Percentiles rank a stretch among this genome's conserved stretches.
phyloP scores from a whole-genome alignment of 148 eudicot species.

The Camellia japonica region DNA sequence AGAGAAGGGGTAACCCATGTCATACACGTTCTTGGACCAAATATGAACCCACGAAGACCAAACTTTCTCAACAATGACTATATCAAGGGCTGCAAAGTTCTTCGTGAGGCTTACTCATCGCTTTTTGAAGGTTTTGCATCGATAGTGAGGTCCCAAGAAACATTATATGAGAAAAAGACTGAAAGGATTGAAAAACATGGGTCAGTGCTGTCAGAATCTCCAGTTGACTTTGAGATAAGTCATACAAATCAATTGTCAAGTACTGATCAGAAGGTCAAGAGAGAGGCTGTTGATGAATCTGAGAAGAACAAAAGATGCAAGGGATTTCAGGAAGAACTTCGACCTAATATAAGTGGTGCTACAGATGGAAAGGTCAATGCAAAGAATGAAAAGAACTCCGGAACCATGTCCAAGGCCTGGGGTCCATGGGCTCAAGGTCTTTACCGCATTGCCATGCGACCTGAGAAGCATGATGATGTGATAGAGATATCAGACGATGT shows the following conservation, averaged over 20 bases:
- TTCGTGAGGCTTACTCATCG: conserved; percentile 79
- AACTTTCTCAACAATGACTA: conserved; percentile 71
- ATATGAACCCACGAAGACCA: conserved; percentile 90
- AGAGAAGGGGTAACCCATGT: conserved; percentile 89
- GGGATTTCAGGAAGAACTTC: conserved; percentile 33
- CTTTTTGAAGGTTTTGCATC: conserved; percentile 83
- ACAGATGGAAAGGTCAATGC: conserved; percentile 26
- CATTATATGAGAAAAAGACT: conserved; percentile 10
- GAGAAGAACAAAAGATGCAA: conserved; percentile 58
- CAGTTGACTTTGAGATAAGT: conserved; percentile 20
- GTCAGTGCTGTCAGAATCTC: conserved; percentile 18
- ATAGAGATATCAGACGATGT: conserved; percentile 53
- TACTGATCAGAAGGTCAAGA: conserved; percentile 48
- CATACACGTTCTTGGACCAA: conserved; percentile 98
- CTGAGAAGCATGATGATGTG: conserved; percentile 60
- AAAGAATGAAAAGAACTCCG: conserved; percentile 22
- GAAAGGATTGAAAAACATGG: conserved; percentile 9
- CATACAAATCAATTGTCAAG: conserved; percentile 15
- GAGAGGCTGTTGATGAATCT: conserved; percentile 35
- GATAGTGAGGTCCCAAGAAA: conserved; percentile 36
- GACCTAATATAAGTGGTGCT: conserved; percentile 22
- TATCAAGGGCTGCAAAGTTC: conserved; percentile 67
- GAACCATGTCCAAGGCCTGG: conserved; percentile 50
- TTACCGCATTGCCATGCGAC: conserved; percentile 64
- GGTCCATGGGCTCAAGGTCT: conserved; percentile 80